A percentile compares a stretch with the other conserved stretches of the same genome.
These are phyloP conservation scores for Chara braunii DNA, from an alignment of 139 green algal species.

Conservation along the genomic window DNA sequence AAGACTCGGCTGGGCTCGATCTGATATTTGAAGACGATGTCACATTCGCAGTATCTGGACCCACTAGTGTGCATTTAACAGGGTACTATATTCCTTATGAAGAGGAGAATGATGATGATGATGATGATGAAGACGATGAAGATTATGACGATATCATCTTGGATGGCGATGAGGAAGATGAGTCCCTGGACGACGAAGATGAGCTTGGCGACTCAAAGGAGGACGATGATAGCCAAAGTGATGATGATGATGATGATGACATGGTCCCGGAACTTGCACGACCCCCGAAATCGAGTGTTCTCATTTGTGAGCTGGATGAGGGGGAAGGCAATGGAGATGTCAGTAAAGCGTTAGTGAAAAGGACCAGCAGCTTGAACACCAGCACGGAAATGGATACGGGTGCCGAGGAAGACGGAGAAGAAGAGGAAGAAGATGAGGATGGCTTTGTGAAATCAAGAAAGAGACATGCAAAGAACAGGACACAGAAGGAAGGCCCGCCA, in stretches of 20 bases:
- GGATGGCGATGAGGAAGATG: neutral
- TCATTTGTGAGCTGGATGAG: too few relatives aligned
- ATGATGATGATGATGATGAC: slow-evolving; percentile 6
- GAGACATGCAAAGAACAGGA: neutral
- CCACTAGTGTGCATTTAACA: neutral
- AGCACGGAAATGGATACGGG: neutral
- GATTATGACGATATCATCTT: slow-evolving; percentile 4
- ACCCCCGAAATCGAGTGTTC: too few relatives aligned
- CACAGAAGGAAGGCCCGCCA: neutral
- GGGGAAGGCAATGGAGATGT: neutral
- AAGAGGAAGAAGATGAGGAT: neutral
- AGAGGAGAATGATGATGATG: neutral
- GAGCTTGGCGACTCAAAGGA: neutral
- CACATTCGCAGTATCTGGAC: neutral
- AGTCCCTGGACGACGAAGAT: neutral
- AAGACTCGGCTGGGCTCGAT: neutral
- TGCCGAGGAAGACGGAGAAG: neutral
- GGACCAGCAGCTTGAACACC: too few relatives aligned
- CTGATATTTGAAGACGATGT: slow-evolving; percentile 15
- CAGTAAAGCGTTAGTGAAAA: neutral
- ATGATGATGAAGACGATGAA: slow-evolving; percentile 10
- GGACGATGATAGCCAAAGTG: too few relatives aligned
- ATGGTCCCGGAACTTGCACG: neutral
- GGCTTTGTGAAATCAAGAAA: neutral
- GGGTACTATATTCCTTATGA: slow-evolving; percentile 6